Conservation (phyloP, 345 rosid genomes). For the Noccaea caerulescens region DNA sequence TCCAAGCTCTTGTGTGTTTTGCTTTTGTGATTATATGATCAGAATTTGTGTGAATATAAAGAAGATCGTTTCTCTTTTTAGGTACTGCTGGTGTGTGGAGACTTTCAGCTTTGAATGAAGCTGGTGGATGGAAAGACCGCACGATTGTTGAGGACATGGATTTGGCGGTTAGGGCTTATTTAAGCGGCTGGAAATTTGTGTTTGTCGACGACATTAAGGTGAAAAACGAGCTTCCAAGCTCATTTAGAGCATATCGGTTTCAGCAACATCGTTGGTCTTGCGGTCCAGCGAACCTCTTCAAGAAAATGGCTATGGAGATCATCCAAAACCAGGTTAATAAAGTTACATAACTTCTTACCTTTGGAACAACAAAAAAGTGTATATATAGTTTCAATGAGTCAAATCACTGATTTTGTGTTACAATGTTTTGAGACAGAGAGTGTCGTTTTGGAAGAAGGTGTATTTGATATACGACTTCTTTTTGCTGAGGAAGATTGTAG, state of each 20-base stretch:
- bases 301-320: conserved; percentile 70
- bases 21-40: neutral
- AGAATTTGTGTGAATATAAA: neutral
- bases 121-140: conserved; percentile 93
- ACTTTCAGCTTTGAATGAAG: conserved; percentile 69
- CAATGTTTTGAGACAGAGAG: conserved; percentile 56
- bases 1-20: conserved; percentile 21
- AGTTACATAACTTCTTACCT: neutral
- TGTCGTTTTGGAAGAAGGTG: conserved; percentile 74
- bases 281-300: conserved; percentile 91
- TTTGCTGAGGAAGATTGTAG: conserved; percentile 78
- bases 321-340: conserved; percentile 53
- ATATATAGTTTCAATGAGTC: neutral
- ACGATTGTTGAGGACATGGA: conserved; percentile 97
- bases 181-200: conserved; percentile 82
- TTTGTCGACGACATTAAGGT: conserved; percentile 67
- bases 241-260: conserved; percentile 76
- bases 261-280: conserved; percentile 97
- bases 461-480: conserved; percentile 91
- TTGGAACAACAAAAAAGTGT: conserved; percentile 7
- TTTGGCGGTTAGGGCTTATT: conserved; percentile 82
- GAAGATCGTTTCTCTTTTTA: conserved; percentile 36
- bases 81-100: conserved; percentile 99
- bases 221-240: conserved; percentile 85
- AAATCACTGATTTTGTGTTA: too few species aligned